phyloP scores from a whole-genome alignment of 768 basidiomycete species.

The Lyophyllum semitale region DNA sequence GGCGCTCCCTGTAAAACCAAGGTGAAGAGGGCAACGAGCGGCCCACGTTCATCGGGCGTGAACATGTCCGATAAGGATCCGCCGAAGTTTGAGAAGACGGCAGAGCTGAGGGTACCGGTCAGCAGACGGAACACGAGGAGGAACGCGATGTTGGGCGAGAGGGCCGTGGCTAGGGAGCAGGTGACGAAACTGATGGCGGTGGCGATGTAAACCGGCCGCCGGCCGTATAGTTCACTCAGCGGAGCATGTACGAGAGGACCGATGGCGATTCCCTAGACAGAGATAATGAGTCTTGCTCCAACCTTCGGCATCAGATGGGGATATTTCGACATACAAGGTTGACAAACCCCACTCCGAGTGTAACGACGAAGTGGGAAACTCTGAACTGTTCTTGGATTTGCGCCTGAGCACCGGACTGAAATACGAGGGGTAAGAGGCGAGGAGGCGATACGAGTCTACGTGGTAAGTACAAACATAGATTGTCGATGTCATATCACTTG shows the following conservation, averaged over 20 bases:
- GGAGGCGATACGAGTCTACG: no score
- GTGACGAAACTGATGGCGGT: neutral
- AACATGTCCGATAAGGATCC: constrained; percentile 17
- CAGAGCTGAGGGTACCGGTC: constrained; percentile 1
- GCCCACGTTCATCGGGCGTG: constrained; percentile 16
- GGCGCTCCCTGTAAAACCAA: constrained; percentile 14
- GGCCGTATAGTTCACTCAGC: constrained; percentile 13
- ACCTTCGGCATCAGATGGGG: neutral
- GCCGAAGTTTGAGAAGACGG: constrained; percentile 14
- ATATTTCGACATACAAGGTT: neutral
- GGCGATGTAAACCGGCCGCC: constrained; percentile 11
- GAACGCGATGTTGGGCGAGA: constrained; percentile 3
- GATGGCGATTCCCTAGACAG: constrained; percentile 12
- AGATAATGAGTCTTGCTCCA: neutral
- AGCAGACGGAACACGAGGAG: constrained; percentile 5
- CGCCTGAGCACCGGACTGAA: constrained; percentile 1
- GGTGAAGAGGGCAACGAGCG: constrained; percentile 12
- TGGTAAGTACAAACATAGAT: constrained; percentile 1
- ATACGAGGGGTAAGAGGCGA: neutral
- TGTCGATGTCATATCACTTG: constrained; percentile 7
- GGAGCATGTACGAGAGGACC: constrained; percentile 16
- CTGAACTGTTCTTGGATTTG: constrained; percentile 8
- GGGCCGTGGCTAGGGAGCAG: constrained; percentile 3
- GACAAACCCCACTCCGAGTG: constrained; percentile 6
- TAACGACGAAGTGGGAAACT: constrained; percentile 7